Percentiles rank a stretch among this genome's conserved stretches.
phyloP scores from a whole-genome alignment of 139 green algal species.

The Asterochloris sp. region DNA sequence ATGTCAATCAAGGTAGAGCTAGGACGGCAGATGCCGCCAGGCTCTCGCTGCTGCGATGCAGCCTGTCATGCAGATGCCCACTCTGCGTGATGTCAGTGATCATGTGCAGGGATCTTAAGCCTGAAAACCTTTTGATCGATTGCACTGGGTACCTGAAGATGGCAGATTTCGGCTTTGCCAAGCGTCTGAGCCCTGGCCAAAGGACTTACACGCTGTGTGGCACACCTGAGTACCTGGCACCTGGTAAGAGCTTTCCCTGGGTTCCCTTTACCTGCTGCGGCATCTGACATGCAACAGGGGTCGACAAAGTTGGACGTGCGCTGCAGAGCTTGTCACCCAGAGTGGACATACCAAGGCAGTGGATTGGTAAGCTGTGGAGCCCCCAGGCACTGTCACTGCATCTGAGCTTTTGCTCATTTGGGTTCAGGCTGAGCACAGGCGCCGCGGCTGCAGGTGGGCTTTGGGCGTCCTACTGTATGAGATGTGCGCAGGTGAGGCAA shows the following conservation, averaged over 20 bases:
- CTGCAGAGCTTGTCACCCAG: constrained; percentile 70
- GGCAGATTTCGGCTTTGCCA: constrained; percentile 92
- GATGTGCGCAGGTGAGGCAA: constrained; percentile 50
- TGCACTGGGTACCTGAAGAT: constrained; percentile 70
- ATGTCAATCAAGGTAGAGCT: no score
- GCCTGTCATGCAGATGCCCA: no score
- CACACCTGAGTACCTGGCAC: constrained; percentile 94
- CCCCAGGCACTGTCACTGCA: not conserved
- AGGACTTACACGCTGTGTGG: constrained; percentile 93
- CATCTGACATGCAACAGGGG: no score
- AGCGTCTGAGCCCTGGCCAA: constrained; percentile 59
- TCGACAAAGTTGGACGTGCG: no score
- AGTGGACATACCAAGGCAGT: constrained; percentile 72
- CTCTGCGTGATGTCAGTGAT: no score
- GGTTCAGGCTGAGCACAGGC: not conserved
- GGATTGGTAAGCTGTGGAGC: constrained; percentile 73
- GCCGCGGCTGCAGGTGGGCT: constrained; percentile 71
- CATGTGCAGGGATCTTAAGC: constrained; percentile 63
- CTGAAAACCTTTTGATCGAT: constrained; percentile 68
- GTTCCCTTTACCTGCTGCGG: no score
- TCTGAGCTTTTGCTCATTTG: not conserved
- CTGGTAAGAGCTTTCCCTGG: constrained; percentile 10
- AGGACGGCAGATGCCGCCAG: no score
- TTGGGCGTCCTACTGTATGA: constrained; percentile 90
- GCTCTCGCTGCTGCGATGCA: no score